Conservation (phyloP, 179 eudicot species). For the Silene noctiflora region DNA sequence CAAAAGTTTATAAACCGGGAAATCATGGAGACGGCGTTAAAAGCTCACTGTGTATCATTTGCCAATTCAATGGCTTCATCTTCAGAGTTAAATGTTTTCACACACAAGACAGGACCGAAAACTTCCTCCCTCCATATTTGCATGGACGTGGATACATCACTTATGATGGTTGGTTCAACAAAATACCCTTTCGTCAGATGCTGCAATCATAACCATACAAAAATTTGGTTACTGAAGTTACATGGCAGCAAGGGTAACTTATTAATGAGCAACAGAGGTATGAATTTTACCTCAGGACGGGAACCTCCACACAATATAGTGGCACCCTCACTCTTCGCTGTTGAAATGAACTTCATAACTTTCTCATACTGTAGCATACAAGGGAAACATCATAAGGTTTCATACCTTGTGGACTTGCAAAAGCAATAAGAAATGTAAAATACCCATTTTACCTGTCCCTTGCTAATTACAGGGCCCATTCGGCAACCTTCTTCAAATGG, state of each 20-base stretch:
- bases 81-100: constrained; percentile 84
- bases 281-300: constrained; percentile 69
- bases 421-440: constrained; percentile 6
- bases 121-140: constrained; percentile 99
- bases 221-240: neutral
- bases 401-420: neutral
- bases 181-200: constrained; percentile 76
- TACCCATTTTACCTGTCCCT: constrained; percentile 61
- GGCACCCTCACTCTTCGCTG: constrained; percentile 95
- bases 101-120: constrained; percentile 94
- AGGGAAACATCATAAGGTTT: constrained; percentile 4
- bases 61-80: constrained; percentile 96
- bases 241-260: neutral
- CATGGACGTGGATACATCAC: constrained; percentile 80
- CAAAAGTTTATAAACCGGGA: neutral
- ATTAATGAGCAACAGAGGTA: no score
- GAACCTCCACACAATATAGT: constrained; percentile 83
- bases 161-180: constrained; percentile 74
- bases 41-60: constrained; percentile 81
- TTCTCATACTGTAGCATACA: constrained; percentile 71
- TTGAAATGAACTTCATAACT: constrained; percentile 63
- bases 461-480: constrained; percentile 89
- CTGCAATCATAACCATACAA: constrained; percentile 36
- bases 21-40: neutral
- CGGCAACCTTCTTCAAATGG: constrained; percentile 97